Base-by-base conservation (phyloP, 2,329 filamentous ascomycete species). In the Alternaria angustiovoidea region DNA sequence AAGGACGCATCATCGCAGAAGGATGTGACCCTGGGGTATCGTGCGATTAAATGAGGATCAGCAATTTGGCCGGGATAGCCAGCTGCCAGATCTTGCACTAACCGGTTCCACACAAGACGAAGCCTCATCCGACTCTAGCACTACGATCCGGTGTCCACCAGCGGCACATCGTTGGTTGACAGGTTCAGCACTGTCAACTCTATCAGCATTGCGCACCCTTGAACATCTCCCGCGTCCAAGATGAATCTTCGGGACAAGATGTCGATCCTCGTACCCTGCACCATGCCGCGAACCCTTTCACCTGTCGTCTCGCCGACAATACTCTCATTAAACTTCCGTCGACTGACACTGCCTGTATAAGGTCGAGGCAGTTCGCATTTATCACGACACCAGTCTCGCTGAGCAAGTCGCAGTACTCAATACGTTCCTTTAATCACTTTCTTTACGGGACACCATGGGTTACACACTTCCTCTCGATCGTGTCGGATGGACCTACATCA, bases 401-500 rank as follows among this genome's bases (percentile, higher is more conserved):
- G 30, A 36, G 11, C 14, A n/a, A 36, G 34, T 32, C 56, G 52
- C 55, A 44, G 38, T 36, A 56, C 52, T 56, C 32, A 44, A 44
- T 16, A 59, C 57, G 36, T 39, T 61, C 59, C 44, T 57, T 54
- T 43, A 20, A 24, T 51, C 20, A 43, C 32, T 46, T 41, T 39
- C 32, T 42, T 55, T 46, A 39, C 32, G 28, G 41, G 42, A 39
- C 49, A 61, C 26, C n/a, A 70, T 71, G 69, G 62, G 47, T n/a
- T 39, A 48, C 24, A 54, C 59, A 34, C n/a, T 63, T 18, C 41
- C 55, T 8, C 47, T 68, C 22, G 67, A 67, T 47, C 6, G 39
- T 26, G 28, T 69, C 18, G 67, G 63, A 28, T 69, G 63, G 68
- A 56, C 62, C 24, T 73, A 70, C 47, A 61, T 67, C n/a, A 54